Conservation (phyloP, 2,329 filamentous ascomycete genomes). For the Xylaria sp. region DNA sequence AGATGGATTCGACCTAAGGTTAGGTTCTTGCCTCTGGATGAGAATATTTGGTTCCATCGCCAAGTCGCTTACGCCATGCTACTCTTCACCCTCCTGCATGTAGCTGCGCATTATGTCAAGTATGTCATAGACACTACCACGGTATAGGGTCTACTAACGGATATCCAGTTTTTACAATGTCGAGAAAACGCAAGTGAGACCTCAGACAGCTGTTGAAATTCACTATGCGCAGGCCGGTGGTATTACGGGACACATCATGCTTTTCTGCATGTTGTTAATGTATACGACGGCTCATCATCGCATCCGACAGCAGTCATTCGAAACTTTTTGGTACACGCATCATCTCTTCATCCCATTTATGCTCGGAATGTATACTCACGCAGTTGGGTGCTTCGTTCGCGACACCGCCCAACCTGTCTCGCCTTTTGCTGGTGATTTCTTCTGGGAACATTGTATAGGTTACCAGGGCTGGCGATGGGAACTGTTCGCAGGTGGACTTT, state of each 20-base stretch:
- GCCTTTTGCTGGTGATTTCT: slow-evolving; percentile 79
- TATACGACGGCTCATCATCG: slow-evolving; percentile 93
- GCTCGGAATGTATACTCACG: slow-evolving; percentile 92
- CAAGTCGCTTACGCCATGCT: slow-evolving; percentile 91
- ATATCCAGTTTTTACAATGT: slow-evolving; percentile 87
- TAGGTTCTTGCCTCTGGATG: slow-evolving; percentile 88
- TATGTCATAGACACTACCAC: slow-evolving; percentile 49
- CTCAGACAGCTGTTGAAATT: slow-evolving; percentile 81
- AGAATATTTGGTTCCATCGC: slow-evolving; percentile 95
- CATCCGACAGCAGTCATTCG: slow-evolving; percentile 95
- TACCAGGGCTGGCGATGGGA: slow-evolving; percentile 99
- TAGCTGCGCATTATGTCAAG: slow-evolving; percentile 90
- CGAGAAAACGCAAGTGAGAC: slow-evolving; percentile 81
- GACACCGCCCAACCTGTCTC: slow-evolving; percentile 75
- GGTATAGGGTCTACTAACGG: slow-evolving; percentile 6
- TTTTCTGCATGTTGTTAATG: slow-evolving; percentile 98
- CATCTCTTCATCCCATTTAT: slow-evolving; percentile 98
- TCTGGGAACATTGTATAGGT: slow-evolving; percentile 92
- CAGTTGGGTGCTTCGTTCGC: slow-evolving; percentile 93
- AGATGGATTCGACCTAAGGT: slow-evolving; percentile 85
- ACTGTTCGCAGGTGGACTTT: slow-evolving; percentile 81
- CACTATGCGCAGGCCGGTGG: slow-evolving; percentile 90
- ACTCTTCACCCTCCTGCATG: slow-evolving; percentile 80
- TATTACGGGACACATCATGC: slow-evolving; percentile 95
- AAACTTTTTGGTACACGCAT: slow-evolving; percentile 99